Evolutionary conservation across 1,284 basidiomycete species (phyloP), one percentile per base, ranked within the genome.

Genomic region (Tilletiaria anomala): DNA sequence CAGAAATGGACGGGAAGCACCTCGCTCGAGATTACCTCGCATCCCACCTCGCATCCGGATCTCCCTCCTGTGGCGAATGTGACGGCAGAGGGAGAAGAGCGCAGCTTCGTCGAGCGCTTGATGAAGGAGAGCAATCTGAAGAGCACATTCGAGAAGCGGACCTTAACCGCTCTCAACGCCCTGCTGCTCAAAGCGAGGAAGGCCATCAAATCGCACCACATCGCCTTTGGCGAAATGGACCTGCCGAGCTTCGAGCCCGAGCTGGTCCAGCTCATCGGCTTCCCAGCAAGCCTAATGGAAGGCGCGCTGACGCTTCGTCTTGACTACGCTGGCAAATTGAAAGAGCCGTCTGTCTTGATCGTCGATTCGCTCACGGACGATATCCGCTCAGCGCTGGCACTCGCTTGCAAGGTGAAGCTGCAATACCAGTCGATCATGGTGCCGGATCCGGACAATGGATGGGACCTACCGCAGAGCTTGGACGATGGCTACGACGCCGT

Each of bases 361-460:
- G 83, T 97, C 53, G 87, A 97, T 68, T 89, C 96, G 66, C 83
- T 94, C 72, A 82, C 82, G 88, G 10, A 91, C 57, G 89, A 94
- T 65, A 75, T 97, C 51, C 82, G 91, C 58, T 76, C 91, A 40
- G 84, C 83, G 52, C 81, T 99, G 40, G 83, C 84, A 11, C 75
- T 94, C 36, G 89, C 93, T 15, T 93, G 89, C 59, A 81, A 85
- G 21, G 78, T 97, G 58, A 96, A 96, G 69, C 75, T 83, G 45
- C 87, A 94, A 65, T 97, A 96, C 68, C 10, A 8, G 10, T n/a
- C n/a, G 10, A 83, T 91, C 61, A 74, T 91, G 48, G 74, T 60
- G 5, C 81, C 88, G 12, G 87, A 96, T 65, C 79, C 80, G 1
- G 79, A 78, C 16, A 78, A 80, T 12, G 81, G 83, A 44, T 97